Percentiles rank a stretch among this genome's conserved stretches.
Conservation (phyloP, 78 protist species). For the Planoprotostelium fungivorum region DNA sequence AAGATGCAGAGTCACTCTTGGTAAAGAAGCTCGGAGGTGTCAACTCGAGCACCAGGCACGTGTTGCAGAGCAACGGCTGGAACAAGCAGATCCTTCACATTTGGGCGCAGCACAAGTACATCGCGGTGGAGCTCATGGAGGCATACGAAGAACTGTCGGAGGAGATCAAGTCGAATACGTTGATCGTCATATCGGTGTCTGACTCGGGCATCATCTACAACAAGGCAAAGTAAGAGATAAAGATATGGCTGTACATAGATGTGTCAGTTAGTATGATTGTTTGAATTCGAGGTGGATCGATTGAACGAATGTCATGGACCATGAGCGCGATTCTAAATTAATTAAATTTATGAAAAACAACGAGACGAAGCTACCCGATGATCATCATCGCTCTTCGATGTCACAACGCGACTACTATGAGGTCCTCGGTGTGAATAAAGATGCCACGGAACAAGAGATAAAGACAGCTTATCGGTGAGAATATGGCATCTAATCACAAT, state of each 20-base stretch:
- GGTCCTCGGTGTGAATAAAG: background rate
- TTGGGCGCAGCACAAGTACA: slow-evolving; percentile 16
- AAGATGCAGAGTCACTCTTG: slow-evolving; percentile 40
- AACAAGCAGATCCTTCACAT: slow-evolving; percentile 68
- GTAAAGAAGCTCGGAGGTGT: slow-evolving; percentile 66
- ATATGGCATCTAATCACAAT: background rate
- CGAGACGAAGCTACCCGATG: too few relatives aligned
- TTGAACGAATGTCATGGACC: too few relatives aligned
- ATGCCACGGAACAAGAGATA: background rate
- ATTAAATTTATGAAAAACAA: too few relatives aligned
- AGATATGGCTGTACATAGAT: too few relatives aligned
- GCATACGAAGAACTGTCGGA: background rate
- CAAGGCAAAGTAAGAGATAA: too few relatives aligned
- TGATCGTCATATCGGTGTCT: background rate
- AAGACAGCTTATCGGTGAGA: background rate
- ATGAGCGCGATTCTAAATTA: too few relatives aligned
- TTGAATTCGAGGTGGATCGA: too few relatives aligned
- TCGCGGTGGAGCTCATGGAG: background rate
- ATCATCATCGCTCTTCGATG: too few relatives aligned
- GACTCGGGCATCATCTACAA: too few relatives aligned
- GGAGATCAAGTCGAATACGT: background rate
- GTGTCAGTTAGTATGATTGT: too few relatives aligned
- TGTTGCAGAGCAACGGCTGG: slow-evolving; percentile 26
- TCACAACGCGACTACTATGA: background rate
- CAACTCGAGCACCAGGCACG: slow-evolving; percentile 24